Evolutionary conservation across 1,284 basidiomycete species (phyloP).

Genomic region (Cutaneotrichosporon sp.): DNA sequence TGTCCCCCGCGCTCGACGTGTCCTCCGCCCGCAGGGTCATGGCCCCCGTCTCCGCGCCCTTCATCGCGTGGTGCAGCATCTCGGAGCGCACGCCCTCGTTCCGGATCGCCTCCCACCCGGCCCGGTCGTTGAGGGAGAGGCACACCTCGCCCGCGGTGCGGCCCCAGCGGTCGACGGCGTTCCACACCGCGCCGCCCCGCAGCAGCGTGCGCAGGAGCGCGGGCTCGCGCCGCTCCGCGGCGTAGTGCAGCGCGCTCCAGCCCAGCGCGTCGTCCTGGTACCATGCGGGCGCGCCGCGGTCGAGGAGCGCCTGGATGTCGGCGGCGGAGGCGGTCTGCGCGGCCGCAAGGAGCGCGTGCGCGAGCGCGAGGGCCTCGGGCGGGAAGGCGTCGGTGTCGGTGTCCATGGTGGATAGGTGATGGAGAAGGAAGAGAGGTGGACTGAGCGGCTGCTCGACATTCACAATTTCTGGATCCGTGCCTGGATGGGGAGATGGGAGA

Average conservation of each 20-base stretch:
- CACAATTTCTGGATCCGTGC: conserved; percentile 6
- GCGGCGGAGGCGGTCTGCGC: conserved; percentile 55
- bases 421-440: background rate
- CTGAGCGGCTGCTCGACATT: background rate
- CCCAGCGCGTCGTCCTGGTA: conserved; percentile 82
- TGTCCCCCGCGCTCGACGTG: conserved; percentile 69
- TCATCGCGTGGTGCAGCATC: conserved; percentile 53
- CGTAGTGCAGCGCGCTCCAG: conserved; percentile 83
- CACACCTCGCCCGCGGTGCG: conserved; percentile 87
- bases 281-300: conserved; percentile 83
- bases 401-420: too few species aligned
- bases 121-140: conserved; percentile 74
- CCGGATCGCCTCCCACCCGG: conserved; percentile 72
- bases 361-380: conserved; percentile 25
- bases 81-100: conserved; percentile 77
- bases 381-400: conserved; percentile 12
- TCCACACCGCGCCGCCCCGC: conserved; percentile 87
- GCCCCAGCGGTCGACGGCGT: conserved; percentile 75
- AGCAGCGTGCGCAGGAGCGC: conserved; percentile 69
- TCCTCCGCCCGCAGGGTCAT: conserved; percentile 58
- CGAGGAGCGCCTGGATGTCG: conserved; percentile 62
- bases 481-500: background rate
- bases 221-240: conserved; percentile 70
- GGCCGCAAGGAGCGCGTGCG: conserved; percentile 34
- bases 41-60: conserved; percentile 16